Conservation (phyloP, 139 green algal genomes). For the Haematococcus sp. region DNA sequence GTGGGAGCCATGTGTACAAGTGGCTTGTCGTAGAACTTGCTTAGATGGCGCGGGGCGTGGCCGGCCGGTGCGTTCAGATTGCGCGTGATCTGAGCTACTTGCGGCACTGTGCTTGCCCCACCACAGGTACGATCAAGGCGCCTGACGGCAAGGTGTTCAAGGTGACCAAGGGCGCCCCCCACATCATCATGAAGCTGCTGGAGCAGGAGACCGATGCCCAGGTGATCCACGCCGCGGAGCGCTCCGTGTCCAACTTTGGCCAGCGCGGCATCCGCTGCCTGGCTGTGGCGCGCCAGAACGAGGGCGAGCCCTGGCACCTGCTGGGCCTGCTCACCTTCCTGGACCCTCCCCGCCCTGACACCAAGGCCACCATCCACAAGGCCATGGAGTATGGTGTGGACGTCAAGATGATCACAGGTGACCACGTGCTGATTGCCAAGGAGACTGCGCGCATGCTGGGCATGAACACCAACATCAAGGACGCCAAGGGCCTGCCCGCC, state of each 20-base stretch:
- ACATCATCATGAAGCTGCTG: conserved; percentile 33
- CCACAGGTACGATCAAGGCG: background rate
- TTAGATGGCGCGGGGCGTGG: too few species aligned
- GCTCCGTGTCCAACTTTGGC: conserved; percentile 62
- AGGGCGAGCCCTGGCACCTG: conserved; percentile 61
- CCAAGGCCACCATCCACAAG: conserved; percentile 72
- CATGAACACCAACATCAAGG: conserved; percentile 78
- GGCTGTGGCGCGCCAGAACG: conserved; percentile 52
- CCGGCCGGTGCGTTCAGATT: too few species aligned
- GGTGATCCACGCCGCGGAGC: conserved; percentile 15
- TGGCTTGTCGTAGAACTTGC: too few species aligned
- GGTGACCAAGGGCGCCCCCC: conserved; percentile 75
- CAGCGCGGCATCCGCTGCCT: conserved; percentile 76
- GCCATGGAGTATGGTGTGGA: conserved; percentile 75
- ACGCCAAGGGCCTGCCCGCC: conserved; percentile 30
- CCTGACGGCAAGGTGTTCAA: conserved; percentile 63
- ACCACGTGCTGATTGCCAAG: conserved; percentile 84
- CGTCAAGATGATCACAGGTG: conserved; percentile 90
- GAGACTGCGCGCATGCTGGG: conserved; percentile 79
- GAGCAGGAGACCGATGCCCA: conserved; percentile 13
- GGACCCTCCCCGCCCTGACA: conserved; percentile 84
- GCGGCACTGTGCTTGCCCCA: too few species aligned
- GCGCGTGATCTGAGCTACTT: too few species aligned
- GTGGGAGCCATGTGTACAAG: too few species aligned
- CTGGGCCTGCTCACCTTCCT: conserved; percentile 85